Conservation (phyloP, 495 filamentous ascomycete species). For the Penicillium cinerascens region DNA sequence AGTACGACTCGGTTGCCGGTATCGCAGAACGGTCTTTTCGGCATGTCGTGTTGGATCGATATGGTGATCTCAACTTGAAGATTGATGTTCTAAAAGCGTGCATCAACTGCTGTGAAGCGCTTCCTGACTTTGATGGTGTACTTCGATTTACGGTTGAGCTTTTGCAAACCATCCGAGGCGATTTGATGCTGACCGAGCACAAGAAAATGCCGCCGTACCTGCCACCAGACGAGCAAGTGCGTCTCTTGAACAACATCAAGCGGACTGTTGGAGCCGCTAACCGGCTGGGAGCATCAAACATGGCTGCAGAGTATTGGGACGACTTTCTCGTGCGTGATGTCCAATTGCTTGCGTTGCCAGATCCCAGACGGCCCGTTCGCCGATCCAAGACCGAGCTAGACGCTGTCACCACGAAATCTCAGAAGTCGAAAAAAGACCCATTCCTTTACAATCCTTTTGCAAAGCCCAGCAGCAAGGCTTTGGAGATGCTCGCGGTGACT, state of each 20-base stretch:
- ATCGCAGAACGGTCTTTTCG: constrained; percentile 44
- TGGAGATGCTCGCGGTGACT: constrained; percentile 68
- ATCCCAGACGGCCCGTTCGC: constrained; percentile 58
- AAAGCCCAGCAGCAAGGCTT: constrained; percentile 57
- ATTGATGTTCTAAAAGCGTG: constrained; percentile 78
- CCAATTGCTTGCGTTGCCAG: constrained; percentile 55
- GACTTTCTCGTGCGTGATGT: constrained; percentile 87
- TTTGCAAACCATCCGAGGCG: constrained; percentile 70
- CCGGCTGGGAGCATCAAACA: constrained; percentile 62
- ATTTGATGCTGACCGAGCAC: constrained; percentile 61
- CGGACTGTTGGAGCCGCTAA: constrained; percentile 73
- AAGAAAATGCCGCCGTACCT: constrained; percentile 56
- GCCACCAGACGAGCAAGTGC: constrained; percentile 76
- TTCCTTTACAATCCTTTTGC: constrained; percentile 92
- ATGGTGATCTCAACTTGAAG: constrained; percentile 61
- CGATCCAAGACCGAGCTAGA: constrained; percentile 70
- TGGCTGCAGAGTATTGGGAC: constrained; percentile 92
- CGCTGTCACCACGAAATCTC: constrained; percentile 49
- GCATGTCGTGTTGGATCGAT: constrained; percentile 36
- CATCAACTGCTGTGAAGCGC: constrained; percentile 86
- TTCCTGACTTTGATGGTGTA: constrained; percentile 87
- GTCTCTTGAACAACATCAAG: constrained; percentile 74
- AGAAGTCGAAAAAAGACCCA: constrained; percentile 63
- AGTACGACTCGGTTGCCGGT: constrained; percentile 42
- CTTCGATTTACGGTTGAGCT: constrained; percentile 81